phyloP scores from a whole-genome alignment of 345 rosid genomes.

The Acer saccharum region DNA sequence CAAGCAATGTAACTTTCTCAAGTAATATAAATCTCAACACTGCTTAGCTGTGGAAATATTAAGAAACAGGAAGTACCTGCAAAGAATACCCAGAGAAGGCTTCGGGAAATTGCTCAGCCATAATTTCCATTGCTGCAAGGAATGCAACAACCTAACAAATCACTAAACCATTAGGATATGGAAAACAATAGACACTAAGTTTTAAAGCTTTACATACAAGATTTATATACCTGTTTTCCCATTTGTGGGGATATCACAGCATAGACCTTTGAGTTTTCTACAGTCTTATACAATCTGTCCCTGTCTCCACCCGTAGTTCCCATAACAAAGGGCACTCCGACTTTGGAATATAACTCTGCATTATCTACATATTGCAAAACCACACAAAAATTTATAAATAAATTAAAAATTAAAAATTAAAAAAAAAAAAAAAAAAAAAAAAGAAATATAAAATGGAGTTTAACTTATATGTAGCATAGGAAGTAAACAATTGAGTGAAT shows the following conservation, averaged over 20 bases:
- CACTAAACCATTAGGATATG: slow-evolving; percentile 21
- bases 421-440: neutral
- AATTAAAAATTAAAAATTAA: too few species aligned
- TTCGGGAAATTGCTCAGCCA: slow-evolving; percentile 97
- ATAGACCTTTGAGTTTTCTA: slow-evolving; percentile 63
- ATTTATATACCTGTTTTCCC: slow-evolving; percentile 82
- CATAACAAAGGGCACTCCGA: slow-evolving; percentile 95
- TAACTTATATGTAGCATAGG: neutral
- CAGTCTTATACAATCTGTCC: slow-evolving; percentile 60
- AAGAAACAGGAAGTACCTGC: slow-evolving; percentile 45
- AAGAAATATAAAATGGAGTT: neutral
- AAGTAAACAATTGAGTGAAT: neutral
- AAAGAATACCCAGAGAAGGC: slow-evolving; percentile 91
- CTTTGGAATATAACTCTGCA: slow-evolving; percentile 79
- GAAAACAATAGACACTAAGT: slow-evolving; percentile 11
- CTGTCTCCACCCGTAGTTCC: slow-evolving; percentile 99
- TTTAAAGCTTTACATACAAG: neutral
- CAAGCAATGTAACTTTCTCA: neutral
- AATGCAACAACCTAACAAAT: slow-evolving; percentile 85
- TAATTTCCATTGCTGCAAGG: slow-evolving; percentile 95
- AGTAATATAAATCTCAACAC: neutral
- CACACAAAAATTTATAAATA: slow-evolving; percentile 6
- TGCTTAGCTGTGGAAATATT: neutral
- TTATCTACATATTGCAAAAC: slow-evolving; percentile 50
- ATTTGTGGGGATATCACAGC: slow-evolving; percentile 98